Percentiles rank a stretch among this genome's conserved stretches.
Evolutionary conservation across 495 filamentous ascomycete genomes (phyloP).

Genomic region (Aspergillus mulundensis): DNA sequence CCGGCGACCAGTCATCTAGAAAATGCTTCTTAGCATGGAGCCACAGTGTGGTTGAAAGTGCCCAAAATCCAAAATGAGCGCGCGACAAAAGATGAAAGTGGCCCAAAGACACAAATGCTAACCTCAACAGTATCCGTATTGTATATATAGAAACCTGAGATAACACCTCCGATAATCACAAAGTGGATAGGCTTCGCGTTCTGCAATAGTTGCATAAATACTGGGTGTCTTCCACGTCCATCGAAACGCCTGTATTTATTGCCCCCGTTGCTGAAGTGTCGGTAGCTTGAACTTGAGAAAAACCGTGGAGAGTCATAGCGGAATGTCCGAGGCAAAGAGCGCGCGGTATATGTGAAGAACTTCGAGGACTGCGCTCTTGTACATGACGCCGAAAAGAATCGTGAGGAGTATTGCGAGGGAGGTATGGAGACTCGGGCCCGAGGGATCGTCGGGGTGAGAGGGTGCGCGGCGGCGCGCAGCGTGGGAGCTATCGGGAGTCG

Average conservation of each 20-base stretch:
- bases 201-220: conserved; percentile 15
- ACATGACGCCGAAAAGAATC: neutral
- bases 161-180: conserved; percentile 27
- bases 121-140: conserved; percentile 76
- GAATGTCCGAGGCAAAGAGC: conserved; percentile 6
- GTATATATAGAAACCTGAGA: conserved; percentile 58
- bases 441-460: neutral
- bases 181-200: conserved; percentile 31
- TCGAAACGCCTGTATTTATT: conserved; percentile 34
- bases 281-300: conserved; percentile 19
- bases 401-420: conserved; percentile 1
- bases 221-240: conserved; percentile 12
- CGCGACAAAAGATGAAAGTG: neutral
- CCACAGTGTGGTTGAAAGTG: neutral
- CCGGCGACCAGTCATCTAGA: conserved; percentile 62
- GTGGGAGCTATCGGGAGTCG: conserved; percentile 11
- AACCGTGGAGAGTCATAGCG: conserved; percentile 1
- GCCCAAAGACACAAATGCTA: neutral
- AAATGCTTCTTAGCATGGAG: conserved; percentile 1
- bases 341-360: neutral
- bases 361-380: neutral
- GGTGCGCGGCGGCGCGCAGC: conserved; percentile 1
- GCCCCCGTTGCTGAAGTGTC: conserved; percentile 10
- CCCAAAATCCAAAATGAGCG: neutral
- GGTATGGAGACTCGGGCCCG: conserved; percentile 2